Evolutionary conservation across 2,329 filamentous ascomycete species (phyloP), one percentile per base, ranked within the genome.

Genomic region (Ascochyta rabiei): DNA sequence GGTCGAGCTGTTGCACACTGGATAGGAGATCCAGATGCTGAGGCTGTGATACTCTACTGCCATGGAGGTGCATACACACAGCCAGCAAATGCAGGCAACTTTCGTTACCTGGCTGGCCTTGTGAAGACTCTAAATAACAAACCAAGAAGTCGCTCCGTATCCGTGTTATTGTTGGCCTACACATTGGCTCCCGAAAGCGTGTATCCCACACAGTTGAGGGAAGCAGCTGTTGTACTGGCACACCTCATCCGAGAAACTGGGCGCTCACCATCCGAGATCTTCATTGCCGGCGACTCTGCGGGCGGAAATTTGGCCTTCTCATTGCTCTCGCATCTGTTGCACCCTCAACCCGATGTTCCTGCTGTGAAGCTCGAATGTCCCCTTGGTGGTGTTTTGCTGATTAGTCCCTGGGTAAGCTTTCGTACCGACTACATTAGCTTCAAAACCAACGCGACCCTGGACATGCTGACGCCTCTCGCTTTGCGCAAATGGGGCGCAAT

Each of bases 41-140:
- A 63, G 3, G 43, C 31, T 12, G 63, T 68, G 8, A 45, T 68
- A 2, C 38, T 70, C 2, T 68, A 64, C 38, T 52, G 60, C 23
- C 67, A 70, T 37, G 66, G 67, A 2, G 66, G 67, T 23, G 66
- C 57, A 3, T 68, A 66, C 44, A 61, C 60, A 13, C 60, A 63
- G 35, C 54, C 60, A 19, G 48, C 52, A 46, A 61, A 43, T 26
- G 33, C 41, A 9, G 60, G 54, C 33, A 54, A 62, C 43, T 53
- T 59, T 13, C 26, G 51, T 7, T 56, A 61, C 38, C 45, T 58
- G 18, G 21, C 38, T 10, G 30, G 49, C 26, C 30, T 66, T 4
- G 40, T 63, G n/a, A 24, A 43, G 37, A 56, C 64, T 18, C 34
- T 61, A 12, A 67, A 63, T 33, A 34, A 41, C 19, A 19, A 21